Base-by-base conservation (phyloP, 2,329 filamentous ascomycete genomes). In the Botrytis pseudocinerea region DNA sequence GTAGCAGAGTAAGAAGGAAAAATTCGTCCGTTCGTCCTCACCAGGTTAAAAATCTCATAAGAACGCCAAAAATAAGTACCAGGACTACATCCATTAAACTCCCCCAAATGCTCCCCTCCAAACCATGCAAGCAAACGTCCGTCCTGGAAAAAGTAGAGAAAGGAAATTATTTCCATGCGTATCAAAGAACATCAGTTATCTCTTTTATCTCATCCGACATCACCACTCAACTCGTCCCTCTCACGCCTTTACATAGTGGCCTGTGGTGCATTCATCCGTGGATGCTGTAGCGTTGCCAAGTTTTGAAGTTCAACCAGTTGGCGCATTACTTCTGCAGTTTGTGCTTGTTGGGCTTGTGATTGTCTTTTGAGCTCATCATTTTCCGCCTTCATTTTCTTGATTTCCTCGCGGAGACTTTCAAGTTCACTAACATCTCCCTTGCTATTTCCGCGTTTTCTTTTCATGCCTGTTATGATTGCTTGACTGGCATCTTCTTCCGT, bases 331-430 rank as follows among this genome's bases (percentile, higher is more conserved):
- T 71, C 68, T 32, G 66, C 73, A 32, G 35, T 57, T 69, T 72
- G 73, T 14, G 40, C 69, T 44, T 72, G 62, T 54, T 72, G 70
- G 14, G 61, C 62, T 38, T 73, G 66, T 20, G 61, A 64, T 22
- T 73, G 61, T 65, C 68, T 63, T 22, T 64, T 69, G n/a, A 74
- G 83, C 77, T 90, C 88, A 75, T 89, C 85, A 74, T 91, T 90
- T 80, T 93, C 91, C 63, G 84, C 84, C n/a, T 87, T 86, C 51
- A 93, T 82, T 48, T 90, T 86, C 82, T 92, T 92, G 74, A 92
- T 82, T 79, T 93, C 90, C 64, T 89, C 86, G 32, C 88, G 88
- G 46, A 93, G 77, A 66, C 78, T 78, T 48, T 51, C 66, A 42
- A 68, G 64, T 57, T 68, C 64, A 32, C 28, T 68, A 20, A 40